These are phyloP conservation scores for Saccharomycopsis phalli DNA, from an alignment of 1,139 yeast genomes.

Conservation along the genomic window DNA sequence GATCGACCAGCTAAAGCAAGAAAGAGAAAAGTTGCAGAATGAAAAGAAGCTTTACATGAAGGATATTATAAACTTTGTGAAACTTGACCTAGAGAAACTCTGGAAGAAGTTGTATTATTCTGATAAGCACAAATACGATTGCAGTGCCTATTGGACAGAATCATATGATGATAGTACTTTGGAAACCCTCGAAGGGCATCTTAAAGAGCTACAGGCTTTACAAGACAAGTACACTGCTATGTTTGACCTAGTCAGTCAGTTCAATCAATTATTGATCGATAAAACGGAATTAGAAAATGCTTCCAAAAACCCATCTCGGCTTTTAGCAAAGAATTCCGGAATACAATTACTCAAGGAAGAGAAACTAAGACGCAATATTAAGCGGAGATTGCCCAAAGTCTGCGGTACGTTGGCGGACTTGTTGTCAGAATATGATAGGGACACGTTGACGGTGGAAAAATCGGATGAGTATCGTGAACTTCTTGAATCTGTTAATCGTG, in stretches of 20 bases:
- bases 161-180: slow-evolving; percentile 45
- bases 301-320: slow-evolving; percentile 71
- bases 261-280: slow-evolving; percentile 50
- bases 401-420: slow-evolving; percentile 43
- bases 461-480: slow-evolving; percentile 6
- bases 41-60: slow-evolving; percentile 60
- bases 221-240: slow-evolving; percentile 47
- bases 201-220: slow-evolving; percentile 41
- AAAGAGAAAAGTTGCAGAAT: slow-evolving; percentile 47
- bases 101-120: slow-evolving; percentile 62
- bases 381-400: slow-evolving; percentile 58
- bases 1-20: slow-evolving; percentile 34
- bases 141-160: slow-evolving; percentile 29
- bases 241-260: slow-evolving; percentile 43
- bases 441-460: slow-evolving; percentile 26
- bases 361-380: slow-evolving; percentile 56
- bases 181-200: slow-evolving; percentile 55
- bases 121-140: slow-evolving; percentile 34
- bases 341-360: slow-evolving; percentile 76
- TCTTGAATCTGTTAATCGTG: slow-evolving; percentile 6
- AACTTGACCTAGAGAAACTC: slow-evolving; percentile 45
- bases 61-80: slow-evolving; percentile 54
- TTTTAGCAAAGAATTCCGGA: slow-evolving; percentile 70
- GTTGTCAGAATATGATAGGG: slow-evolving; percentile 39
- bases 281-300: slow-evolving; percentile 57